Evolutionary conservation across 2,329 filamentous ascomycete species (phyloP), one percentile per base, ranked within the genome.

Genomic region (Pseudohalonectria lignicola): DNA sequence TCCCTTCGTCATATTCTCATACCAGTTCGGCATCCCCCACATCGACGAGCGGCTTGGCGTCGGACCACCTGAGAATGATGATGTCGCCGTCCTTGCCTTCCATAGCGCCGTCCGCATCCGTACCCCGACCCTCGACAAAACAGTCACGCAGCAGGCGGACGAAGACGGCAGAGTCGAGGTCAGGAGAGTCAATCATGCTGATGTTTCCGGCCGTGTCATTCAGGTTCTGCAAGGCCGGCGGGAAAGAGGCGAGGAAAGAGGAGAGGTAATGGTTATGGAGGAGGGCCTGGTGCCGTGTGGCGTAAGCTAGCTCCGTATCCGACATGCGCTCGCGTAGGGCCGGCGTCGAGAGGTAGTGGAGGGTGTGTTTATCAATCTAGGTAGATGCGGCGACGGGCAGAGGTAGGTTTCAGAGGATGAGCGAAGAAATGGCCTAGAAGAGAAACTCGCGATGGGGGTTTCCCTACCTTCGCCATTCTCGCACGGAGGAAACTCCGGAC

Each of bases 161-260:
- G 58, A 98, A 95, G 2, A 96, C 88, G 7, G 86, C 86, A 2
- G 74, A 70, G 43, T 92, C 83, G 34, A 78, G 62, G 55, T 96
- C 92, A 0, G 92, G 92, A 2, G 74, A 69, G 53, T 94, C 87
- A 21, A 96, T 76, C 92, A 98, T 98, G 62, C 76, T 87, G 40
- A 90, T 80, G 9, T 88, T 88, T 21, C 87, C 90, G 0, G 83
- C 79, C 12, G 83, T 85, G 62, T 98, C 92, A 60, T 96, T 93
- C 39, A 98, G 65, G 47, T 87, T 79, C 57, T 90, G 82, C 49
- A 98, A 60, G 33, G 76, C 69, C 12, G 74, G 63, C 1, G 92
- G 92, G 50, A 98, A 95, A 11, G 82, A 77, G 0, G 71, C 72
- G 13, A 98, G 69, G 53, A 98, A 98, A 1, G 85, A 90, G 1